Conservation (phyloP, 805 yeast genomes). For the Saturnispora diversa region DNA sequence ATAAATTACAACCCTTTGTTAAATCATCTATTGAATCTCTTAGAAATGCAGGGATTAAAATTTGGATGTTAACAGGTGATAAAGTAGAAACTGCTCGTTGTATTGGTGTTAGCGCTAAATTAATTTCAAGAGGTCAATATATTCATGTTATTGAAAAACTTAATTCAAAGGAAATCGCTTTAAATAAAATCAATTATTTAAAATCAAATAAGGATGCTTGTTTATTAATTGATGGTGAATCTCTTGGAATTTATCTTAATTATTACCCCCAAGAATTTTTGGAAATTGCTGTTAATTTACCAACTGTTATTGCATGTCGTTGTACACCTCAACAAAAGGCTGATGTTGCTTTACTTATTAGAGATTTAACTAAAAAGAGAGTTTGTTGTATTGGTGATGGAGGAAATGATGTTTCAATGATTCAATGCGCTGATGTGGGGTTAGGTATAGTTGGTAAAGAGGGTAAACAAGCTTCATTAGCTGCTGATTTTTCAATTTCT, state of each 20-base stretch:
- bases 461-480: slow-evolving; percentile 93
- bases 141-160: slow-evolving; percentile 78
- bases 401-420: slow-evolving; percentile 98
- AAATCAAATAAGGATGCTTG: slow-evolving; percentile 59
- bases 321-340: slow-evolving; percentile 99
- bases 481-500: slow-evolving; percentile 92
- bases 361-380: slow-evolving; percentile 72
- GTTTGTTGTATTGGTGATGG: slow-evolving; percentile 99
- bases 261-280: slow-evolving; percentile 67
- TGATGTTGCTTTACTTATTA: slow-evolving; percentile 77
- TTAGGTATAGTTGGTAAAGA: slow-evolving; percentile 99
- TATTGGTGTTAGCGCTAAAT: slow-evolving; percentile 91
- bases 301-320: slow-evolving; percentile 96
- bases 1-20: slow-evolving; percentile 83
- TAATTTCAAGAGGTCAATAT: slow-evolving; percentile 88
- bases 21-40: slow-evolving; percentile 85
- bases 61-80: slow-evolving; percentile 99
- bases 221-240: slow-evolving; percentile 88
- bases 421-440: slow-evolving; percentile 97
- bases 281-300: slow-evolving; percentile 64
- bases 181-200: slow-evolving; percentile 67
- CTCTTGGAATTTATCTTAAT: slow-evolving; percentile 60
- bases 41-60: slow-evolving; percentile 93
- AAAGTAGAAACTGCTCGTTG: slow-evolving; percentile 98
- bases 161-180: slow-evolving; percentile 43